Conservation (phyloP, 257 asterid species). For the Solanum gracilifrons region DNA sequence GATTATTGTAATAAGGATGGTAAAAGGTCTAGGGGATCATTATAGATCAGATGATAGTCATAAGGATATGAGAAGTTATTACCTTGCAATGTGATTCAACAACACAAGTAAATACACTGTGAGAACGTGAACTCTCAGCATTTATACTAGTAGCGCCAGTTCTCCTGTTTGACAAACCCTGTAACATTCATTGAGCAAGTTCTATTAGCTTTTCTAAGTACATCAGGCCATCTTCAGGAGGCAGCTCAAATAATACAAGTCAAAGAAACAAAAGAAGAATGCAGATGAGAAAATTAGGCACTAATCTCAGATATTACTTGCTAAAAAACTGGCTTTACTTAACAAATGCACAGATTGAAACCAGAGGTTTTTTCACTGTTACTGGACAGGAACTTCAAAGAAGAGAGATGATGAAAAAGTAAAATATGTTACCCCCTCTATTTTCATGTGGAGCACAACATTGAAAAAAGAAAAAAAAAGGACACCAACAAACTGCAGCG, state of each 20-base stretch:
- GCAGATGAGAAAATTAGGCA: background rate
- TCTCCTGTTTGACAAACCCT: conserved; percentile 93
- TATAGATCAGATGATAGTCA: background rate
- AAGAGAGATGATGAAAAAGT: background rate
- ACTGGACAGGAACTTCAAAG: background rate
- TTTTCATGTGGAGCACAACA: background rate
- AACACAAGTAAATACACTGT: conserved; percentile 94
- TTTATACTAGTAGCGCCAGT: conserved; percentile 84
- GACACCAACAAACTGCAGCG: background rate
- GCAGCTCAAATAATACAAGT: background rate
- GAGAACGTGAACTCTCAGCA: conserved; percentile 99
- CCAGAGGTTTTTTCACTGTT: background rate
- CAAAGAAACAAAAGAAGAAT: background rate
- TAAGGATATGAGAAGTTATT: conserved; percentile 6
- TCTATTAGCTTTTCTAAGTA: background rate
- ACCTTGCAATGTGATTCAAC: conserved; percentile 98
- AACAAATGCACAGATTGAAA: background rate
- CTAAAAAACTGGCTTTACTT: background rate
- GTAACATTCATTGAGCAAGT: conserved; percentile 8
- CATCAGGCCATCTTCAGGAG: background rate
- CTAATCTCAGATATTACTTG: background rate
- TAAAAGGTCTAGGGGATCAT: background rate
- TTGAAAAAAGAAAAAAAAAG: background rate
- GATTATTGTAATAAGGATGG: background rate
- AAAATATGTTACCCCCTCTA: background rate